Evolutionary conservation across 192 early-diverging fungal genomes (phyloP).

Genomic region (Rhizophagus clarus): DNA sequence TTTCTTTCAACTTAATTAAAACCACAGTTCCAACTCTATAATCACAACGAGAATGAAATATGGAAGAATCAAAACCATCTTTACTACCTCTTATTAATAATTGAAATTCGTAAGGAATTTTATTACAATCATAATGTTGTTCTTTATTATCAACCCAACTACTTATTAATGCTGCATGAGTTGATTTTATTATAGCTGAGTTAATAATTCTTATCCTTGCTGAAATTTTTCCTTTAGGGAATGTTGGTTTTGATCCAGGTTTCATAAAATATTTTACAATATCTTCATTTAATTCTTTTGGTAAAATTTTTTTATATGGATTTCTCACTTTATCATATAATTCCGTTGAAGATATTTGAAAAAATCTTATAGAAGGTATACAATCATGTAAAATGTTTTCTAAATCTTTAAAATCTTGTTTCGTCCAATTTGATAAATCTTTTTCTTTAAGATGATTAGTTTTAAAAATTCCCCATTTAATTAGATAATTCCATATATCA

Average conservation of each 20-base stretch:
- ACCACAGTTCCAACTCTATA: neutral
- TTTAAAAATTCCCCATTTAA: conserved; percentile 1
- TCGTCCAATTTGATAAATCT: neutral
- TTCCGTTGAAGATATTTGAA: neutral
- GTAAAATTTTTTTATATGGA: neutral
- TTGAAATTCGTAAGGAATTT: neutral
- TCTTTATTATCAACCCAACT: neutral
- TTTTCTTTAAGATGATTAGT: neutral
- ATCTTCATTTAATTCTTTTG: conserved; percentile 5
- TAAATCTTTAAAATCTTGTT: neutral
- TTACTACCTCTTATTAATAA: neutral
- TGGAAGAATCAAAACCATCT: neutral
- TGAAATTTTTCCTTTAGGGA: neutral
- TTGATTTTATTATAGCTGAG: conserved; percentile 10
- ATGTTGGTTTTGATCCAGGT: neutral
- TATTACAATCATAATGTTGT: neutral
- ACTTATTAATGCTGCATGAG: conserved; percentile 6
- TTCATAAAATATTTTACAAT: conserved; percentile 4
- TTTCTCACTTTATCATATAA: neutral
- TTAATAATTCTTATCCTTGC: neutral
- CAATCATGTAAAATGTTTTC: neutral
- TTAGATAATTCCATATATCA: conserved; percentile 2
- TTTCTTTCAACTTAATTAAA: neutral
- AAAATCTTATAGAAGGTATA: neutral
- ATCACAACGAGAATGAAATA: neutral